Conservation (phyloP, 441 rosid species). For the Eruca vesicaria region DNA sequence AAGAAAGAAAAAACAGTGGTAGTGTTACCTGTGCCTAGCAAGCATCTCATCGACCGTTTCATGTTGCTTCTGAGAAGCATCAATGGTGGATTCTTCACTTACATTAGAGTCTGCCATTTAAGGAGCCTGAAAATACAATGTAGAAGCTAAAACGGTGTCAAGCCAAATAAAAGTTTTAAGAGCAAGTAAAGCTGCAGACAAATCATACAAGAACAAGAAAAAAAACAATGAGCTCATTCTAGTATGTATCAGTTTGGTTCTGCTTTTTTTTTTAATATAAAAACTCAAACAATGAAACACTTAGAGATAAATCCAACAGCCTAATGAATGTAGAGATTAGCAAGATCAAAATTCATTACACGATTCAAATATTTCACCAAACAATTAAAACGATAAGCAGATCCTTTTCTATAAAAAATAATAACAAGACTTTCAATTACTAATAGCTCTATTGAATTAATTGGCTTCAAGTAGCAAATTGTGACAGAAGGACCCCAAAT, state of each 20-base stretch:
- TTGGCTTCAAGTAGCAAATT: neutral
- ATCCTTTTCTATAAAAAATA: neutral
- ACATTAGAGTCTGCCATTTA: conserved; percentile 23
- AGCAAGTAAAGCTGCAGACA: neutral
- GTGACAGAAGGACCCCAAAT: neutral
- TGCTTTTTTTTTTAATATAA: neutral
- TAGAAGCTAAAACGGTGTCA: neutral
- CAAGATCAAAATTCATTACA: neutral
- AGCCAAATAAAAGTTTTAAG: neutral
- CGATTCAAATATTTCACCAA: neutral
- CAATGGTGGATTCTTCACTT: conserved; percentile 1
- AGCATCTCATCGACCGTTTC: conserved; percentile 37
- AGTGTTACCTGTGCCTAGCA: conserved; percentile 35
- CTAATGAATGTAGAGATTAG: neutral
- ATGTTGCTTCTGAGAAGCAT: conserved; percentile 19
- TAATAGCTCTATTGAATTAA: neutral
- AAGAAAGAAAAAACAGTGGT: neutral
- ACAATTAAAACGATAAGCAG: neutral
- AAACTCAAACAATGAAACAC: neutral
- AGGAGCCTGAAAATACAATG: neutral
- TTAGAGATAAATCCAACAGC: neutral
- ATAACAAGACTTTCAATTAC: neutral
- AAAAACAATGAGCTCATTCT: neutral
- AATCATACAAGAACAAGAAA: neutral
- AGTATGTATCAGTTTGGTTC: neutral